phyloP scores from a whole-genome alignment of 139 green algal species.

The Gonium pectorale region DNA sequence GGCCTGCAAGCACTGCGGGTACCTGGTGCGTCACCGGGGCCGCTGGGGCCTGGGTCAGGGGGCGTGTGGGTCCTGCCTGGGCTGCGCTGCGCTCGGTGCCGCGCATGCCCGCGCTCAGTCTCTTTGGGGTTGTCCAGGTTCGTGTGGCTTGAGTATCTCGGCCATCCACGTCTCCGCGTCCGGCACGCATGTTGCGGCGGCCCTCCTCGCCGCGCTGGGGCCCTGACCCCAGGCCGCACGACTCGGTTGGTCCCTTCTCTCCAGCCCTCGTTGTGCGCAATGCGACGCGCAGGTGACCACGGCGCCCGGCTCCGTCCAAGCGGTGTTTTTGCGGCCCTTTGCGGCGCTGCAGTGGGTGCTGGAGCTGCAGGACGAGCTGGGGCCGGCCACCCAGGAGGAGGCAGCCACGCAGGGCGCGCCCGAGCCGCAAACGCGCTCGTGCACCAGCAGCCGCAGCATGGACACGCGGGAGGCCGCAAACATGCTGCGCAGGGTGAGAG shows the following conservation, averaged over 20 bases:
- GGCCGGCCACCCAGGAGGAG: neutral
- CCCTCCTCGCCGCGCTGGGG: too few relatives aligned
- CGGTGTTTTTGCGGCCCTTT: conserved; percentile 4
- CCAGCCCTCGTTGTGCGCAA: too few relatives aligned
- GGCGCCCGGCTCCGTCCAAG: conserved; percentile 3
- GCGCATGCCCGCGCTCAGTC: neutral
- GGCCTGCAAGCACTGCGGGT: neutral
- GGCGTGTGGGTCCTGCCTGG: too few relatives aligned
- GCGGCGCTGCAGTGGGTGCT: conserved; percentile 30
- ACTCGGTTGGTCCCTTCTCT: too few relatives aligned
- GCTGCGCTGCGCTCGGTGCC: neutral
- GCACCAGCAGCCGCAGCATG: neutral
- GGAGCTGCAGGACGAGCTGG: conserved; percentile 37
- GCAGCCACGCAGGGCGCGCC: too few relatives aligned
- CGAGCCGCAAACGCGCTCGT: neutral
- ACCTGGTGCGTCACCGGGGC: neutral
- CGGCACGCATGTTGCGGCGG: too few relatives aligned
- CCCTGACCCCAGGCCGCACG: too few relatives aligned
- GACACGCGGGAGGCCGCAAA: neutral
- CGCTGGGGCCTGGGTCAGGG: too few relatives aligned
- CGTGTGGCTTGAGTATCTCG: neutral
- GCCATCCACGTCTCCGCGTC: too few relatives aligned
- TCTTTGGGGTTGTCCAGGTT: neutral
- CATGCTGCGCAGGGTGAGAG: neutral
- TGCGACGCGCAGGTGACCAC: conserved; percentile 9